Conservation (phyloP, 345 rosid species). For the Acer negundo region DNA sequence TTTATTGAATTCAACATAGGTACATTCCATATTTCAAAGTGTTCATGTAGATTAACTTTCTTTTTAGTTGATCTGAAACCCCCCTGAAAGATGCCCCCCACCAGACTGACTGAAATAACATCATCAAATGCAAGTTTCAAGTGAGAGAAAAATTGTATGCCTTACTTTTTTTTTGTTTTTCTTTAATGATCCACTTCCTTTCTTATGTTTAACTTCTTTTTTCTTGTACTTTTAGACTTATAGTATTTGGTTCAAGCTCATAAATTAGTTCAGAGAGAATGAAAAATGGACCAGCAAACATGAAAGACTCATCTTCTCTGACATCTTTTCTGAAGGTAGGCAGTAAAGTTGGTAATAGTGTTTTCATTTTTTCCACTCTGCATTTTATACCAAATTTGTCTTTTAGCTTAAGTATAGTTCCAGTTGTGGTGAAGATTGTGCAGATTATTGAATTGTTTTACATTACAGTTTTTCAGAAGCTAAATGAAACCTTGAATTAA, state of each 20-base stretch:
- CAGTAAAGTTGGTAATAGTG: neutral
- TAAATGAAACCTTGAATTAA: neutral
- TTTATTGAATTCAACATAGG: neutral
- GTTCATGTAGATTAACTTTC: neutral
- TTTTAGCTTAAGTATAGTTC: neutral
- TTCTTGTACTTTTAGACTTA: neutral
- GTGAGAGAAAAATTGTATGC: neutral
- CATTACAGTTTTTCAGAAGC: neutral
- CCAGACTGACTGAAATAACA: neutral
- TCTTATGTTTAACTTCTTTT: neutral
- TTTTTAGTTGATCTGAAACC: neutral
- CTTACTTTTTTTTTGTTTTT: neutral
- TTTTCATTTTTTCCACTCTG: neutral
- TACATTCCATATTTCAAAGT: neutral
- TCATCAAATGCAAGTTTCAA: too few species aligned
- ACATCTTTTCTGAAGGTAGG: neutral
- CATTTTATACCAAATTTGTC: neutral
- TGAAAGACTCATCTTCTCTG: neutral
- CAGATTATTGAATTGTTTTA: neutral
- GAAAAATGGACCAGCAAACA: neutral
- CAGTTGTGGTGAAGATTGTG: neutral
- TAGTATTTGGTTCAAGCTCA: neutral
- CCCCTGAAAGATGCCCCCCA: neutral
- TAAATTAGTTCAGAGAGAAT: neutral
- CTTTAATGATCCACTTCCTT: neutral